These are phyloP conservation scores for Epichloe aotearoae DNA, from an alignment of 2,329 filamentous ascomycete genomes.

Conservation along the genomic window DNA sequence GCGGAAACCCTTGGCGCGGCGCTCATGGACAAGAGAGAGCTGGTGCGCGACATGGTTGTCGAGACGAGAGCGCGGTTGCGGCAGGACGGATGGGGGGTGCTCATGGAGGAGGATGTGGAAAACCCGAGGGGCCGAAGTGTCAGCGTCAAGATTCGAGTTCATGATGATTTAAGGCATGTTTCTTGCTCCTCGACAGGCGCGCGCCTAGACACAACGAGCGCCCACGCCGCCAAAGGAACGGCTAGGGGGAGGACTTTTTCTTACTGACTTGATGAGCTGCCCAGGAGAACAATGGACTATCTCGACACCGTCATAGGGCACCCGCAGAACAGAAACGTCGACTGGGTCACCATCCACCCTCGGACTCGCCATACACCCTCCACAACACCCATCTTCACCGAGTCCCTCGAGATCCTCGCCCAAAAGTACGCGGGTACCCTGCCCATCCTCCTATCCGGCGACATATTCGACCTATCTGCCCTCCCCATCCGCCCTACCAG, in stretches of 20 bases:
- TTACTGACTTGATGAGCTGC: background rate
- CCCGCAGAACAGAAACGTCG: conserved; percentile 36
- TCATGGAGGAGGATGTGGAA: conserved; percentile 27
- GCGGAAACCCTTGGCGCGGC: conserved; percentile 54
- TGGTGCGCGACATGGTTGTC: conserved; percentile 52
- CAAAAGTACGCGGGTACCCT: conserved; percentile 38
- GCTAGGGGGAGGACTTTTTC: too few species aligned
- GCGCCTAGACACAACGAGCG: too few species aligned
- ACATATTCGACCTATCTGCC: conserved; percentile 45
- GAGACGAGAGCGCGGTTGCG: conserved; percentile 40
- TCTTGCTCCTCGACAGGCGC: background rate
- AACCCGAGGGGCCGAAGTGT: conserved; percentile 40
- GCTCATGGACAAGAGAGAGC: conserved; percentile 51
- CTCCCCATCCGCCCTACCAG: conserved; percentile 27
- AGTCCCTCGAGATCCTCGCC: conserved; percentile 44
- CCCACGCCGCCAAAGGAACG: too few species aligned
- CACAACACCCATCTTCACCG: conserved; percentile 45
- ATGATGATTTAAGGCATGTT: conserved; percentile 43
- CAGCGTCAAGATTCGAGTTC: conserved; percentile 58
- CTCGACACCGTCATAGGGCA: conserved; percentile 48
- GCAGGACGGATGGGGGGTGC: conserved; percentile 39
- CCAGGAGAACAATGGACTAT: conserved; percentile 45
- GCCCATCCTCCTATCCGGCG: conserved; percentile 55
- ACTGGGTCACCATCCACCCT: conserved; percentile 60
- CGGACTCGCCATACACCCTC: conserved; percentile 49